Evolutionary conservation across 495 filamentous ascomycete genomes (phyloP).

Genomic region (Xylaria sp.): DNA sequence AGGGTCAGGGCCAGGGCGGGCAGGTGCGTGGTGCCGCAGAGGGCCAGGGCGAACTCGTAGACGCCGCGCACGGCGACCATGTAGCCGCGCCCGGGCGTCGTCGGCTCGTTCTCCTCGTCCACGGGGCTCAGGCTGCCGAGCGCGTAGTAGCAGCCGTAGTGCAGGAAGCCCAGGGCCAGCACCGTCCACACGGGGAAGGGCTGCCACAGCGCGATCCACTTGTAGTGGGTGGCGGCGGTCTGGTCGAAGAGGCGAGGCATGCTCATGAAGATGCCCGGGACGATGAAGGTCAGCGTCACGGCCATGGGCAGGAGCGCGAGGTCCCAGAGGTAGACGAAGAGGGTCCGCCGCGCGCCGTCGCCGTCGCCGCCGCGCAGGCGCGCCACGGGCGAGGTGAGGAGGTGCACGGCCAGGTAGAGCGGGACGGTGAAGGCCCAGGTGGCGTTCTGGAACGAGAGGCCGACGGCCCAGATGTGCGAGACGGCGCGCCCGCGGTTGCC

Average conservation of each 20-base stretch:
- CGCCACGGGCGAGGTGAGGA: slow-evolving; percentile 60
- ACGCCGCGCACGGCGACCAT: slow-evolving; percentile 53
- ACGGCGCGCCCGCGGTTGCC: slow-evolving; percentile 61
- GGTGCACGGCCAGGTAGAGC: slow-evolving; percentile 58
- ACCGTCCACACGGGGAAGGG: slow-evolving; percentile 61
- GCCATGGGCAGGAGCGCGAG: slow-evolving; percentile 56
- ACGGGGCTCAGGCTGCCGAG: slow-evolving; percentile 34
- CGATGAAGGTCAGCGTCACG: slow-evolving; percentile 56
- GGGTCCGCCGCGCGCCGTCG: slow-evolving; percentile 48
- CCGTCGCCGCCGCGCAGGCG: slow-evolving; percentile 38
- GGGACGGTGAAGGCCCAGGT: slow-evolving; percentile 63
- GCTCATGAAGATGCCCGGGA: slow-evolving; percentile 60
- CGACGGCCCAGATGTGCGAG: slow-evolving; percentile 60
- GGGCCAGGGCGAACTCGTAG: slow-evolving; percentile 60
- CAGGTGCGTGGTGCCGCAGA: slow-evolving; percentile 56
- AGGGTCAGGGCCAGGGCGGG: slow-evolving; percentile 50
- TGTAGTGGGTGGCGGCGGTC: slow-evolving; percentile 59
- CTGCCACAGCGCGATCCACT: slow-evolving; percentile 66
- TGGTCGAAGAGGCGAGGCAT: slow-evolving; percentile 57
- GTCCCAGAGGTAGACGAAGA: slow-evolving; percentile 56
- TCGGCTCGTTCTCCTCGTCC: slow-evolving; percentile 37
- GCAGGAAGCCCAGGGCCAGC: slow-evolving; percentile 44
- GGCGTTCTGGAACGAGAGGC: slow-evolving; percentile 60
- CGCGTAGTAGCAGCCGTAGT: slow-evolving; percentile 34
- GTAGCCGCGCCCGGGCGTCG: slow-evolving; percentile 40